These are phyloP conservation scores for Rubroboletus satanas DNA, from an alignment of 768 basidiomycete genomes.

Conservation along the genomic window DNA sequence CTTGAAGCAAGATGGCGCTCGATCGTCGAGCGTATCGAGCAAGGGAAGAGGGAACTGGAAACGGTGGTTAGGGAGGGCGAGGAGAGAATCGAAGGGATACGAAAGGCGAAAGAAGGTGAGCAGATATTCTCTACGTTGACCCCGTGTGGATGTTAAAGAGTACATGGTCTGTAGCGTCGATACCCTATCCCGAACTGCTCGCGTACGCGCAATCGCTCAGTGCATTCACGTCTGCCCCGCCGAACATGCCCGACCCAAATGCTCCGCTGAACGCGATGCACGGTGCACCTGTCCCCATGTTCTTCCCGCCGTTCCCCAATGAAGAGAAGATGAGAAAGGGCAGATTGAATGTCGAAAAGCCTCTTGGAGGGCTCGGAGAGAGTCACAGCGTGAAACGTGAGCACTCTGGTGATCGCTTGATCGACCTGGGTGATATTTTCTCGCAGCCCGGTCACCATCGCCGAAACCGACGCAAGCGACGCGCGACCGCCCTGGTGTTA, in stretches of 20 bases:
- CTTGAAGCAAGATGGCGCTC: constrained; percentile 66
- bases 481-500: constrained; percentile 50
- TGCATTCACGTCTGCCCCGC: constrained; percentile 84
- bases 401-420: constrained; percentile 19
- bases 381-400: constrained; percentile 77
- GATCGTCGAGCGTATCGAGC: constrained; percentile 61
- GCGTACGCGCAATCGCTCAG: constrained; percentile 83
- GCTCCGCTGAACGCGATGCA: constrained; percentile 43
- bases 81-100: constrained; percentile 63
- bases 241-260: constrained; percentile 75
- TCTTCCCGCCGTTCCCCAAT: constrained; percentile 89
- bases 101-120: constrained; percentile 67
- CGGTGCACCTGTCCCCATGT: constrained; percentile 71
- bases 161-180: constrained; percentile 47
- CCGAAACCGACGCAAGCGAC: constrained; percentile 48
- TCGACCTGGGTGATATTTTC: constrained; percentile 3
- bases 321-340: constrained; percentile 90
- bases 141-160: not conserved
- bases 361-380: constrained; percentile 73
- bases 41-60: constrained; percentile 66
- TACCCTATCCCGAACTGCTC: constrained; percentile 79
- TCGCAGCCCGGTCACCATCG: constrained; percentile 57
- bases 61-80: constrained; percentile 73
- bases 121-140: not conserved
- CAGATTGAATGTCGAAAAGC: constrained; percentile 73